Conservation (phyloP, 1,284 basidiomycete species). For the Cutaneotrichosporon mucoides region DNA sequence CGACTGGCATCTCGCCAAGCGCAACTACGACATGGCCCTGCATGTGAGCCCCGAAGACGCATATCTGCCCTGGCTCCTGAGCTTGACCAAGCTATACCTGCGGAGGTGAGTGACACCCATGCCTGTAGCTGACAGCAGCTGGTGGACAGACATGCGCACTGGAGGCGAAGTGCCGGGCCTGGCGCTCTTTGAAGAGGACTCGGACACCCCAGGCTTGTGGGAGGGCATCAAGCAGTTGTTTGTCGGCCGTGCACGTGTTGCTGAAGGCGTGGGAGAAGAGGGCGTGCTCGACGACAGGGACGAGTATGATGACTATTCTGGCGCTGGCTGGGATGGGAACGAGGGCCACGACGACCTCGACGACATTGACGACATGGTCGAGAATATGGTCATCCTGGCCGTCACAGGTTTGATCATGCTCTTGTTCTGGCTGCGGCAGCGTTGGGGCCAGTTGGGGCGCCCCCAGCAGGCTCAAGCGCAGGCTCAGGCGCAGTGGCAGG, state of each 20-base stretch:
- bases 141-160: constrained; percentile 41
- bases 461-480: no score
- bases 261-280: constrained; percentile 5
- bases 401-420: constrained; percentile 16
- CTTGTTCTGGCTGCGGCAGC: constrained; percentile 16
- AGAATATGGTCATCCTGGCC: not conserved
- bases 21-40: constrained; percentile 86
- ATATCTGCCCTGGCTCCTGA: constrained; percentile 78
- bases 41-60: constrained; percentile 70
- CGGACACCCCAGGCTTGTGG: constrained; percentile 22
- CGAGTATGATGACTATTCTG: constrained; percentile 19
- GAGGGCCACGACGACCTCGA: constrained; percentile 13
- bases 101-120: constrained; percentile 46
- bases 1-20: constrained; percentile 96
- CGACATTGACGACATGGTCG: constrained; percentile 25
- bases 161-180: constrained; percentile 41
- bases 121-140: constrained; percentile 24
- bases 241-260: constrained; percentile 4
- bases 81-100: constrained; percentile 74
- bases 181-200: constrained; percentile 36
- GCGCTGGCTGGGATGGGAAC: constrained; percentile 18
- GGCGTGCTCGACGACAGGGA: constrained; percentile 15
- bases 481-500: not conserved
- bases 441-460: constrained; percentile 1
- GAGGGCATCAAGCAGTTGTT: constrained; percentile 36